Base-by-base conservation (phyloP, 2,329 filamentous ascomycete species). In the Ceratocystis cacaofunesta region DNA sequence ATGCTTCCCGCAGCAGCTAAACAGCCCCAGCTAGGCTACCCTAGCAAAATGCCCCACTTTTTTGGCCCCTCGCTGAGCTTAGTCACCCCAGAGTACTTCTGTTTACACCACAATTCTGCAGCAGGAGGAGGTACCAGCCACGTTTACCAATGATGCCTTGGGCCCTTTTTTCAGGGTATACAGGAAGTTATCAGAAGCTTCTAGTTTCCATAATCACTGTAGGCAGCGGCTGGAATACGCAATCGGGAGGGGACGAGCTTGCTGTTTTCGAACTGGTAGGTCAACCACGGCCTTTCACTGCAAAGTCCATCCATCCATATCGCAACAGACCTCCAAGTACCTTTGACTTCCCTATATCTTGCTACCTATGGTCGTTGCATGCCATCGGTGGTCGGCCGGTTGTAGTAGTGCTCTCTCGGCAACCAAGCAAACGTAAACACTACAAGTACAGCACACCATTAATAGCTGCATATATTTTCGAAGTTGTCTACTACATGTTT, bases 211-310 rank as follows among this genome's bases (percentile, higher is more conserved):
- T 43, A 28, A 25, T 46, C 7, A 36, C 28, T 25, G 36, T 28
- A 66, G 65, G 65, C 65, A 66, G 65, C 65, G 61, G 57, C 48
- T 36, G 19, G 44, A 64, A 57, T 57, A 61, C 65, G 65, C 65
- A 66, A 66, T 62, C 65, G n/a, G 19, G 44, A 19, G n/a, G n/a
- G n/a, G n/a, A 22, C 17, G 46, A 22, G 46, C 55, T 58, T 28
- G 55, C 25, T 36, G 55, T 30, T 58, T 36, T 32, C 22, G 2
- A 30, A n/a, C 55, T 17, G 30, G 28, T n/a, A 32, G 17, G 48
- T 28, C 48, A 52, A 22, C 36, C 25, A 28, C 48, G 15, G 48
- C 48, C 7, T 10, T 48, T 32, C 17, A 12, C 48, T 12, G 15
- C 28, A 25, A 25, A 15, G 28, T 57, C n/a, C 52, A 19, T 17